Percentiles rank a stretch among this genome's conserved stretches.
Conservation (phyloP, 2,329 filamentous ascomycete genomes). For the Paecilomyces variotii region DNA sequence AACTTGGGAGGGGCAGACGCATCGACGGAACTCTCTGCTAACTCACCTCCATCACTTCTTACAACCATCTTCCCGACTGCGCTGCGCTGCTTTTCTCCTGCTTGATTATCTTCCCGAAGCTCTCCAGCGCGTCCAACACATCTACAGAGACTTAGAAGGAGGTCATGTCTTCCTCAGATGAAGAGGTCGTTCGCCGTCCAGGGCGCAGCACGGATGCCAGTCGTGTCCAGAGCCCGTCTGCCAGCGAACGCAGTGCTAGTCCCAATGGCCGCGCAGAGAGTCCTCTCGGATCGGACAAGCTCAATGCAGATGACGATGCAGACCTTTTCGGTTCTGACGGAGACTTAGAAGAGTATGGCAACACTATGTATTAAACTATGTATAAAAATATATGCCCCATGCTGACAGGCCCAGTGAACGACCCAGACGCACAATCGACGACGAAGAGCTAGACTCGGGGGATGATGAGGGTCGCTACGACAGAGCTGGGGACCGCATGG, state of each 20-base stretch:
- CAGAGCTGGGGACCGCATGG: conserved; percentile 39
- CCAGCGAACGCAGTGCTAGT: conserved; percentile 14
- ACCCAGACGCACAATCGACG: conserved; percentile 45
- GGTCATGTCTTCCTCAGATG: conserved; percentile 31
- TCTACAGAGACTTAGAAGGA: background rate
- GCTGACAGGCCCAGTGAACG: conserved; percentile 17
- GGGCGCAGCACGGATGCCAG: conserved; percentile 18
- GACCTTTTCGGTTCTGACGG: conserved; percentile 42
- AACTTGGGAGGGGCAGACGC: background rate
- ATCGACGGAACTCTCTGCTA: background rate
- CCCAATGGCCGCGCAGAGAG: conserved; percentile 17
- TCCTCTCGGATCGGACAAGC: conserved; percentile 13
- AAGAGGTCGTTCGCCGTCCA: conserved; percentile 29
- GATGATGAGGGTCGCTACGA: conserved; percentile 53
- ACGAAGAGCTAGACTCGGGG: conserved; percentile 56
- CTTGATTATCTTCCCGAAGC: background rate
- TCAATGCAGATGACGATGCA: conserved; percentile 29
- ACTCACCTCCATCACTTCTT: background rate
- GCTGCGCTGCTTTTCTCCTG: background rate
- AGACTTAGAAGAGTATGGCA: conserved; percentile 19
- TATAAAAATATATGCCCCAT: background rate
- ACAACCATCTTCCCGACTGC: background rate
- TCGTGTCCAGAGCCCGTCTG: conserved; percentile 13
- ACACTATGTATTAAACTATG: background rate
- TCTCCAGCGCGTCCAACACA: background rate